Base-by-base conservation (phyloP, 2,329 filamentous ascomycete genomes). In the Aspergillus sp. region DNA sequence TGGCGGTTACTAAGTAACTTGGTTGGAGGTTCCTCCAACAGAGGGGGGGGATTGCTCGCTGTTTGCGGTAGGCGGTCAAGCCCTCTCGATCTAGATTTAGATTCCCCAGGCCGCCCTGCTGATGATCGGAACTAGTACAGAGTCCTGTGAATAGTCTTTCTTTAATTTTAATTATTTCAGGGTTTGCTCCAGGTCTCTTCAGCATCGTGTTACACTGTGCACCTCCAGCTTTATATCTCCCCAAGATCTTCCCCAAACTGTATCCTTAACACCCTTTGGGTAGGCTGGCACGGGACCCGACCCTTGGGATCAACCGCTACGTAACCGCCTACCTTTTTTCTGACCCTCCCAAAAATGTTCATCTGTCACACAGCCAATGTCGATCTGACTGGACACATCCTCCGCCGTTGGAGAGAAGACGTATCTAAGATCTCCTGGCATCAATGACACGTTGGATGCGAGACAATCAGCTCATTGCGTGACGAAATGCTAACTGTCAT, bases 1-100 rank as follows among this genome's bases (percentile, higher is more conserved):
- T 44, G 17, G 41, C 30, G 17, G 32, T 36, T 19, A 23, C 32
- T 39, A 15, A 39, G n/a, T 10, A n/a, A n/a, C 19, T 36, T 23
- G 8, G 38, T 19, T 19, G 17, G 25, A 21, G 32, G 32, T 36
- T 36, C 32, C 32, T 36, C 32, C 32, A 36, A 36, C 27, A 54
- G 38, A 36, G 36, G 21, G 13, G 19, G 52, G 68, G 64, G 61
- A 61, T 13, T 58, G 59, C 65, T 61, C 54, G 47, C 54, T 52
- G 38, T 54, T 68, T 66, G 54, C 19, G 59, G 68, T 51, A 68
- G 66, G 69, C 69, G 69, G 69, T 71, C 47, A 57, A 23, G 15
- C 13, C 17, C 4, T 30, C 3, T 8, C 25, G 47, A 50, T 50
- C 47, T 50, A 50, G 47, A 50, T 49, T 17, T 42, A 13, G 42